These are phyloP conservation scores for Candida ortonii DNA, from an alignment of 805 yeast species.

Conservation along the genomic window DNA sequence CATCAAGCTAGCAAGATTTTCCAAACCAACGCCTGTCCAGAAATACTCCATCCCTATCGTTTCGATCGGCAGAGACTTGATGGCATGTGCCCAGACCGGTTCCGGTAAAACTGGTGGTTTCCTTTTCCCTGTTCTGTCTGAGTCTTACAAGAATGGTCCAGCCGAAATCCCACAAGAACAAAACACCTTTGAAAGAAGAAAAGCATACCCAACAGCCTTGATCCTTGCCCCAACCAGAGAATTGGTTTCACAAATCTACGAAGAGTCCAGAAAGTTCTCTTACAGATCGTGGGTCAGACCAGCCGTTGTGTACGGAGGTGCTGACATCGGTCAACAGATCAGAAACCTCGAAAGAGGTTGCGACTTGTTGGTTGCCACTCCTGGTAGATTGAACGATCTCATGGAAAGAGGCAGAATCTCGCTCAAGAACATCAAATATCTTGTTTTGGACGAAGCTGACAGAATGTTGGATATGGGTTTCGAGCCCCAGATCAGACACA, in stretches of 20 bases:
- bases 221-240: slow-evolving; percentile 99
- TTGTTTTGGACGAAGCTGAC: slow-evolving; percentile 98
- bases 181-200: slow-evolving; percentile 55
- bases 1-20: slow-evolving; percentile 83
- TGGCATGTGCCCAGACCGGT: slow-evolving; percentile 98
- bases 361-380: slow-evolving; percentile 95
- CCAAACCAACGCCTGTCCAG: slow-evolving; percentile 96
- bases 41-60: slow-evolving; percentile 82
- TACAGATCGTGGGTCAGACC: slow-evolving; percentile 99
- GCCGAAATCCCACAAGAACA: slow-evolving; percentile 49
- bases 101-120: slow-evolving; percentile 99
- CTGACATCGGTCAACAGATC: slow-evolving; percentile 85
- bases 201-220: slow-evolving; percentile 91
- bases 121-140: slow-evolving; percentile 94
- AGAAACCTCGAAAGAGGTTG: slow-evolving; percentile 90
- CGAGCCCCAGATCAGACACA: slow-evolving; percentile 98
- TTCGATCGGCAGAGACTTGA: slow-evolving; percentile 67
- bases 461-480: slow-evolving; percentile 99
- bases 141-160: slow-evolving; percentile 88
- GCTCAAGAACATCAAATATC: slow-evolving; percentile 81
- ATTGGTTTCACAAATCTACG: slow-evolving; percentile 93
- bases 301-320: slow-evolving; percentile 97
- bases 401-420: slow-evolving; percentile 94
- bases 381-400: slow-evolving; percentile 97
- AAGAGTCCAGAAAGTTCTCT: slow-evolving; percentile 91